Conservation (phyloP, 129 eudicot genomes). For the Solidago caesia region DNA sequence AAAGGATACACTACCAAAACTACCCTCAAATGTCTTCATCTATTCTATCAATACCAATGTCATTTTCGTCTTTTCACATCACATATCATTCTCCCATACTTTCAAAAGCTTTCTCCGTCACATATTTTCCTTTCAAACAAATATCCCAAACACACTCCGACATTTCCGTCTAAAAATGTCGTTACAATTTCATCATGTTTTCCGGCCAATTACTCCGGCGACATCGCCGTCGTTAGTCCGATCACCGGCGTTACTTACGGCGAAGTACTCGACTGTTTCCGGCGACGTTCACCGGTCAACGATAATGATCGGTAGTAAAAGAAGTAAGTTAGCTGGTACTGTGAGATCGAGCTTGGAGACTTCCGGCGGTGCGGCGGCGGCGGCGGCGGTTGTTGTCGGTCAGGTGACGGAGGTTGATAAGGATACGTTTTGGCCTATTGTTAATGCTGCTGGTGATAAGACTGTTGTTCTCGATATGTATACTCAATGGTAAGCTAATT, state of each 20-base stretch:
- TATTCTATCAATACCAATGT: slow-evolving; percentile 20
- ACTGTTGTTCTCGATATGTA: slow-evolving; percentile 85
- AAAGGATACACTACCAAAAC: slow-evolving; percentile 8
- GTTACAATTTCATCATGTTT: slow-evolving; percentile 41
- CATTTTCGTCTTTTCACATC: slow-evolving; percentile 16
- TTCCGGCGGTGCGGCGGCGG: slow-evolving; percentile 31
- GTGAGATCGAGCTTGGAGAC: slow-evolving; percentile 61
- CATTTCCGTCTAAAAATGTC: slow-evolving; percentile 43
- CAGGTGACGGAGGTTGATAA: slow-evolving; percentile 69
- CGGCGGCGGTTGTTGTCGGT: slow-evolving; percentile 46
- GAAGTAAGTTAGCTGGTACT: slow-evolving; percentile 17
- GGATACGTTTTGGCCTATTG: slow-evolving; percentile 96
- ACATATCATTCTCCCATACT: slow-evolving; percentile 12
- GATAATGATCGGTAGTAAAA: slow-evolving; percentile 24
- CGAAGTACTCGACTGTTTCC: slow-evolving; percentile 23
- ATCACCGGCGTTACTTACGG: slow-evolving; percentile 19
- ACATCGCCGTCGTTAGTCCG: slow-evolving; percentile 20
- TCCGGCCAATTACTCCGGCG: slow-evolving; percentile 9
- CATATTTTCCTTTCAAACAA: background rate
- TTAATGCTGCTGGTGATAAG: slow-evolving; percentile 77
- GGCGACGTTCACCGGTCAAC: slow-evolving; percentile 20
- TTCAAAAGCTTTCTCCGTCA: slow-evolving; percentile 24
- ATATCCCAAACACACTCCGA: slow-evolving; percentile 13
- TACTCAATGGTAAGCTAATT: slow-evolving; percentile 70
- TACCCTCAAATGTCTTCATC: slow-evolving; percentile 24